Conservation (phyloP, 1,284 basidiomycete genomes). For the Ceratobasidium sp. region DNA sequence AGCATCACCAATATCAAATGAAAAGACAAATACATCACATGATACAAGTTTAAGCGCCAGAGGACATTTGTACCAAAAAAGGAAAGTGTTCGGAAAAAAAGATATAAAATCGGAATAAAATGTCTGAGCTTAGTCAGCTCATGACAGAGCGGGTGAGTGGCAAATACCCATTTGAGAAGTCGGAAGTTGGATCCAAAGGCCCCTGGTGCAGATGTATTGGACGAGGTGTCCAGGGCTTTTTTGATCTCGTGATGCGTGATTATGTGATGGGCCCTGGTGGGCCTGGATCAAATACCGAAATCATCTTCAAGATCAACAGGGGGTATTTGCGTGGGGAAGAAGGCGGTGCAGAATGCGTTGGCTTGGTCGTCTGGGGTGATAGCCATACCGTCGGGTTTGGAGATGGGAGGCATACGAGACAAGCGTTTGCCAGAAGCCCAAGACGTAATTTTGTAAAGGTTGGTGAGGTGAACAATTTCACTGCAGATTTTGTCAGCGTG, state of each 20-base stretch:
- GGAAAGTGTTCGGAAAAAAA: too few species aligned
- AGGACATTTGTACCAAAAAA: too few species aligned
- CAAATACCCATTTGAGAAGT: slow-evolving; percentile 22
- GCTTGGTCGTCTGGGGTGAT: not conserved
- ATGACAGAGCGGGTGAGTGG: slow-evolving; percentile 1
- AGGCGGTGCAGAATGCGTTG: not conserved
- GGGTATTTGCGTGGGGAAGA: not conserved
- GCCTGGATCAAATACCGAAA: not conserved
- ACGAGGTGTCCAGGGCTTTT: not conserved
- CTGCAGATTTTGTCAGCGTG: not conserved
- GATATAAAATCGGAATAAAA: too few species aligned
- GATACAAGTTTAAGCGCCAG: too few species aligned
- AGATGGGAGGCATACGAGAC: not conserved
- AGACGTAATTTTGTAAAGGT: not conserved
- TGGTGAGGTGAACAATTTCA: not conserved
- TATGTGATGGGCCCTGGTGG: not conserved
- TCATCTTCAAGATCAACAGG: not conserved
- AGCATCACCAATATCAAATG: too few species aligned
- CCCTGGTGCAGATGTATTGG: slow-evolving; percentile 17
- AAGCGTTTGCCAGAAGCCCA: not conserved
- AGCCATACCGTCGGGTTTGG: not conserved
- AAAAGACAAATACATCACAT: too few species aligned
- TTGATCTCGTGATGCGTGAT: slow-evolving; percentile 29
- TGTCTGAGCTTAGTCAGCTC: too few species aligned
- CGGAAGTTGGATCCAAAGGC: slow-evolving; percentile 15